Conservation (phyloP, 1,139 yeast genomes). For the Candida labiduridarum region DNA sequence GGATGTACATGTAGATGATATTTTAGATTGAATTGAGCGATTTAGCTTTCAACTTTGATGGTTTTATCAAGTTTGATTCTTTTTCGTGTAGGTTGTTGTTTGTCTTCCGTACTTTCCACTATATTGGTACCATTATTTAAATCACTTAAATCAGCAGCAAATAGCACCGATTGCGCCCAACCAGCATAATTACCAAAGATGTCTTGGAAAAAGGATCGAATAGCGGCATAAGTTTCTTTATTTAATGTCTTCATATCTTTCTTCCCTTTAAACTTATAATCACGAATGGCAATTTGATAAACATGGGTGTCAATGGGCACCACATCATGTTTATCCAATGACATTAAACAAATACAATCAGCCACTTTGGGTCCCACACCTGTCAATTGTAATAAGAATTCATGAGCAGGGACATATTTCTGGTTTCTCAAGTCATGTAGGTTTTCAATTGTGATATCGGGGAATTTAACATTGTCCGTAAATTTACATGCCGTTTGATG, state of each 20-base stretch:
- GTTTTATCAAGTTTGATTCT: constrained; percentile 1
- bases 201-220: constrained; percentile 60
- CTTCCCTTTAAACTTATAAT: constrained; percentile 63
- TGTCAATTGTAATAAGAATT: constrained; percentile 62
- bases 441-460: constrained; percentile 32
- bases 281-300: constrained; percentile 86
- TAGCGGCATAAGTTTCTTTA: constrained; percentile 61
- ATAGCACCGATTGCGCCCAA: constrained; percentile 95
- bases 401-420: constrained; percentile 62
- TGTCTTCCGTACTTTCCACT: constrained; percentile 2
- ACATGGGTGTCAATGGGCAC: constrained; percentile 98
- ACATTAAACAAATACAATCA: constrained; percentile 88
- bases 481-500: constrained; percentile 67
- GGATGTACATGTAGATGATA: no score
- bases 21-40: no score
- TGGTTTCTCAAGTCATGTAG: constrained; percentile 41
- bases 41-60: not conserved
- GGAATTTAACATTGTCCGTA: constrained; percentile 33
- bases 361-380: constrained; percentile 99
- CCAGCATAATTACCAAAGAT: constrained; percentile 94
- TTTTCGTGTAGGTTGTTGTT: constrained; percentile 1
- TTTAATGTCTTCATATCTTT: constrained; percentile 51
- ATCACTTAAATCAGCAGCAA: constrained; percentile 77
- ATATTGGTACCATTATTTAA: constrained; percentile 53
- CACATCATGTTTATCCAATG: constrained; percentile 81